A percentile compares a stretch with the other conserved stretches of the same genome.
Conservation (phyloP, 768 basidiomycete species). For the Tulasnella sp. region DNA sequence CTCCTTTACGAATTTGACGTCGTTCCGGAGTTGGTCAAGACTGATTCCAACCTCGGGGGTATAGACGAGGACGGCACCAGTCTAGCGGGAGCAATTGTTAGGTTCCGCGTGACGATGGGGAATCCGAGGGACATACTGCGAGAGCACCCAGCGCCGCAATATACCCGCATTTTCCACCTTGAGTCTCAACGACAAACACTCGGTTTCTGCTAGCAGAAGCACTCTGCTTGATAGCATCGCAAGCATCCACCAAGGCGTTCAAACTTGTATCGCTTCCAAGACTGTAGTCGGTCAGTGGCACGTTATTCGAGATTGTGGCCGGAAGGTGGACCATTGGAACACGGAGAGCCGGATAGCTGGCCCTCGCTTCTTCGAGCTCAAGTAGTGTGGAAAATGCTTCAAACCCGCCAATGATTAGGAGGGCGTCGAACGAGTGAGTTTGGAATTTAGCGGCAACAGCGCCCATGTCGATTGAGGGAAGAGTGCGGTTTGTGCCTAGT, state of each 20-base stretch:
- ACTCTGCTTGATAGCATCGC: conserved; percentile 97
- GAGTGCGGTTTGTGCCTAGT: conserved; percentile 87
- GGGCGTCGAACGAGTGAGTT: conserved; percentile 62
- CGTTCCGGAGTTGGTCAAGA: conserved; percentile 69
- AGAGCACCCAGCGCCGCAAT: conserved; percentile 92
- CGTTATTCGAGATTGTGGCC: conserved; percentile 96
- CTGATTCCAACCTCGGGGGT: conserved; percentile 87
- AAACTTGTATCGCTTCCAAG: conserved; percentile 94
- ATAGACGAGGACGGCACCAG: conserved; percentile 88
- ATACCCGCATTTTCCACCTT: conserved; percentile 94
- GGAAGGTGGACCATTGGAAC: conserved; percentile 95
- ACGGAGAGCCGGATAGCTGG: conserved; percentile 82
- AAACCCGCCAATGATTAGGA: conserved; percentile 92
- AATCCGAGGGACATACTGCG: conserved; percentile 64
- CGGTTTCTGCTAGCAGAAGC: conserved; percentile 92
- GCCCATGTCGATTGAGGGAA: conserved; percentile 82
- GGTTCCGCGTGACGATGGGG: not conserved
- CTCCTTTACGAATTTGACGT: conserved; percentile 81
- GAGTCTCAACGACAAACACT: conserved; percentile 97
- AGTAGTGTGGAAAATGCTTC: conserved; percentile 81
- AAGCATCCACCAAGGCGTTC: conserved; percentile 95
- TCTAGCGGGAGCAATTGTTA: conserved; percentile 37
- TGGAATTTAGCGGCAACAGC: conserved; percentile 88
- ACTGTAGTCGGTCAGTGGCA: conserved; percentile 93
- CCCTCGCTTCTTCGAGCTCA: conserved; percentile 70